These are phyloP conservation scores for Talaromyces stipitatus DNA, from an alignment of 495 filamentous ascomycete genomes.

Conservation along the genomic window DNA sequence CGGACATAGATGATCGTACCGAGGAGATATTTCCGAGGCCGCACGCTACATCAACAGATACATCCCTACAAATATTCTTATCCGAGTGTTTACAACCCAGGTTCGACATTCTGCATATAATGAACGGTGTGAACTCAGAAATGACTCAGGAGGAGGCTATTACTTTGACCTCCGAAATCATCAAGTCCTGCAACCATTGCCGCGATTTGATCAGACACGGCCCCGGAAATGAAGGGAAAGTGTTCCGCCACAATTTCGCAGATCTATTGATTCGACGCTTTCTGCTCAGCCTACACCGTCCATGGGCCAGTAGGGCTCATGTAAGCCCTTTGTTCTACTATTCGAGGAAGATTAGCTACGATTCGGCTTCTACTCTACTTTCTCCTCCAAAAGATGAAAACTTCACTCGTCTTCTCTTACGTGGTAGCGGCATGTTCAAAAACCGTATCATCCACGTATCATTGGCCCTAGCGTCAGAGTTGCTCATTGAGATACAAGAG, in stretches of 20 bases:
- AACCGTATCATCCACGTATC: background rate
- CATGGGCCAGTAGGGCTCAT: background rate
- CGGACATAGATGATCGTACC: background rate
- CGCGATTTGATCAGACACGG: background rate
- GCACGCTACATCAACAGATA: background rate
- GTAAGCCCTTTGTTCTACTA: background rate
- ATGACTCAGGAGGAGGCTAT: background rate
- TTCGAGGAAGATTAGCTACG: background rate
- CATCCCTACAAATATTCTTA: background rate
- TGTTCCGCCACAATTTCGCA: background rate
- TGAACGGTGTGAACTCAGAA: background rate
- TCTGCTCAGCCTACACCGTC: background rate
- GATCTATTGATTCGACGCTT: constrained; percentile 1
- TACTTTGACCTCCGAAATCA: background rate
- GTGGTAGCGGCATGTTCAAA: background rate
- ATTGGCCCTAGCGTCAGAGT: background rate
- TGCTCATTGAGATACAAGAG: background rate
- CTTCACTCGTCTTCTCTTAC: background rate
- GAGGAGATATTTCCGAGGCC: background rate
- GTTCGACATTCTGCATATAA: background rate
- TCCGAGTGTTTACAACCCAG: background rate
- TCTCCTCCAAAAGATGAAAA: background rate
- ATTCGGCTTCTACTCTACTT: background rate
- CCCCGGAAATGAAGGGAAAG: background rate
- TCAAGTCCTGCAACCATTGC: background rate